Base-by-base conservation (phyloP, 306 rosid genomes). In the Fragaria nilgerrensis region DNA sequence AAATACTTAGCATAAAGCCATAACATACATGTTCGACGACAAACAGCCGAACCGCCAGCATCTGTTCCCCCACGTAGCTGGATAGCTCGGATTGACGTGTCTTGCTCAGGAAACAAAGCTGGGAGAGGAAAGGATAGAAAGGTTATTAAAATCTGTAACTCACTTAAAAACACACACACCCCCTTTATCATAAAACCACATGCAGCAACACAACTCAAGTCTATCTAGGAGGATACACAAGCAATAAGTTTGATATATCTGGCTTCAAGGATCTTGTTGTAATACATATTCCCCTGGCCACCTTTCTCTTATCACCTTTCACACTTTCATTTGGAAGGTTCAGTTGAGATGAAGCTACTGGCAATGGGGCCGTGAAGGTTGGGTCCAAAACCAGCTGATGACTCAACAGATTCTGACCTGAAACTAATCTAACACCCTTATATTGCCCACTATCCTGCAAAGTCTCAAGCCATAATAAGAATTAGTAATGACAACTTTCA, bases 251-350 rank as follows among this genome's bases (percentile, higher is more conserved):
- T 67, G 86, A 76, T 68, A 85, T 68, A 75, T 85, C 90, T 80
- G 88, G 82, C 84, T 84, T 90, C 76, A 95, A 80, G 81, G 99
- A 87, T 75, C 85, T 75, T 77, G 73, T 84, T 43, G 96, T 87
- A 78, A 95, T 73, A 82, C 98, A 95, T 82, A 95, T 89, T 80
- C 97, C 99, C 87, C 99, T 87, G 15, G 97, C 98, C 79, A 92
- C 90, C 83, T 80, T 86, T 82, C 85, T 71, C 76, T 88, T 82
- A 81, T 70, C 67, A 62, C 85, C 90, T 80, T 81, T 82, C 76
- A 78, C 68, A 79, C 75, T 80, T 78, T 86, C 89, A 68, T 36
- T 53, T 66, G 84, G 75, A 74, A 78, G 44, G 68, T 82, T 86
- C 20, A 29, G 74, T 19, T 77, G 84, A 66, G 89, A 78, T 59